Evolutionary conservation across 2,329 filamentous ascomycete genomes (phyloP), one percentile per base, ranked within the genome.

Genomic region (Amauroascus verrucosus): DNA sequence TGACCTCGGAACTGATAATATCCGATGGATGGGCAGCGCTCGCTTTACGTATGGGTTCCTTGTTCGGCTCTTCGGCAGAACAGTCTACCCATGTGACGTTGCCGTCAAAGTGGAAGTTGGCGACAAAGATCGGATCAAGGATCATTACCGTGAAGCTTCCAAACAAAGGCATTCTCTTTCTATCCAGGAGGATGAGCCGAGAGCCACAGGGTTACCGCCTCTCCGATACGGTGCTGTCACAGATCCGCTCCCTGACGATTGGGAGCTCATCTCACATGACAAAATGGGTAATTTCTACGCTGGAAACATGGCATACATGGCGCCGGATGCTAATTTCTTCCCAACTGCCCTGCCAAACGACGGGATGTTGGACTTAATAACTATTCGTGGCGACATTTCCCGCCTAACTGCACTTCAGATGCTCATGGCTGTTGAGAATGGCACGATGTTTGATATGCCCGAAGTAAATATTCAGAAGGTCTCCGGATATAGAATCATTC

Each of bases 261-360:
- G 93, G 89, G 77, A 85, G 56, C 72, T 85, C 18, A 72, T 85
- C 2, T 80, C 85, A 0, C 79, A 85, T 58, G 82, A 93, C 57
- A 87, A 84, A 28, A 74, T 98, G 53, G 89, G 89, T 45, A 96
- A 88, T 63, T 95, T 98, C 67, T 97, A 94, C 70, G 86, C 84
- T 30, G 93, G 93, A 57, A 98, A 96, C 67, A 94, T 97, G 84
- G 82, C 86, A 22, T 94, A 85, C 69, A 91, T 98, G 88, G 84
- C 90, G 0, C 78, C 88, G 11, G 84, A 91, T 59, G 78, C 84
- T 55, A 88, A 89, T 63, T 95, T 97, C 73, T 98, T 54, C 16
- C 88, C 24, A 1, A 84, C 87, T 1, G 80, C 91, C 0, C 77
- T 91, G 7, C 85, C 89, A 13, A 82, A 82, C 43, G 93, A 98